Conservation (phyloP, 306 rosid genomes). For the Prunus kanzakura region DNA sequence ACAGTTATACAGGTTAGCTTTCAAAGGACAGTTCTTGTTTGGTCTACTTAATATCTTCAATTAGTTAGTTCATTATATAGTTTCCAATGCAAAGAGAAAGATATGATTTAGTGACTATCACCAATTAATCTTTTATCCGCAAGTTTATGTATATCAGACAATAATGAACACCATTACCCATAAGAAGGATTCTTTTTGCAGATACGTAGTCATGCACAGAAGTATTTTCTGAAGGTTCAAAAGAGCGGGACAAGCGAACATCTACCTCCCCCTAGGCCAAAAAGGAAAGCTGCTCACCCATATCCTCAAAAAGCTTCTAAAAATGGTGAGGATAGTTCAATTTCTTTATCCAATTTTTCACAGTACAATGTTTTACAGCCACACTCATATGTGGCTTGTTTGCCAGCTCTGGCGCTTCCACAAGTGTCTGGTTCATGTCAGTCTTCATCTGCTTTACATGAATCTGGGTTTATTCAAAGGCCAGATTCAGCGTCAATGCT, state of each 20-base stretch:
- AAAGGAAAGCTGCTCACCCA: constrained; percentile 94
- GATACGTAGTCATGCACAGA: constrained; percentile 98
- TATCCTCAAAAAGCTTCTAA: constrained; percentile 97
- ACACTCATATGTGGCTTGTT: constrained; percentile 25
- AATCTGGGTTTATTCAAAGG: constrained; percentile 50
- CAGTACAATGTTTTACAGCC: neutral
- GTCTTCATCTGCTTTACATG: constrained; percentile 63
- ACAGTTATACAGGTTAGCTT: constrained; percentile 86
- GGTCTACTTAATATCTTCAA: no score
- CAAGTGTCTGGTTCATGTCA: constrained; percentile 64
- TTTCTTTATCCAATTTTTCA: constrained; percentile 3
- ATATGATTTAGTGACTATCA: neutral
- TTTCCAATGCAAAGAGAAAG: neutral
- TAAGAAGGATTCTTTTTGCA: constrained; percentile 21
- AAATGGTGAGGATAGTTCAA: constrained; percentile 44
- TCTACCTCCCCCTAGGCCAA: constrained; percentile 98
- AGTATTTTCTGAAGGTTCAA: constrained; percentile 92
- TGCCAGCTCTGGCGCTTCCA: constrained; percentile 51
- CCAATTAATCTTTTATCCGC: neutral
- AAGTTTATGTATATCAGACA: neutral
- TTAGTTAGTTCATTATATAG: neutral
- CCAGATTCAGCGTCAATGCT: constrained; percentile 59
- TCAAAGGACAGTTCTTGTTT: neutral
- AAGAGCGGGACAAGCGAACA: constrained; percentile 88
- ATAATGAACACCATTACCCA: neutral